phyloP scores from a whole-genome alignment of 208 protist species.

The Balamuthia mandrillaris region DNA sequence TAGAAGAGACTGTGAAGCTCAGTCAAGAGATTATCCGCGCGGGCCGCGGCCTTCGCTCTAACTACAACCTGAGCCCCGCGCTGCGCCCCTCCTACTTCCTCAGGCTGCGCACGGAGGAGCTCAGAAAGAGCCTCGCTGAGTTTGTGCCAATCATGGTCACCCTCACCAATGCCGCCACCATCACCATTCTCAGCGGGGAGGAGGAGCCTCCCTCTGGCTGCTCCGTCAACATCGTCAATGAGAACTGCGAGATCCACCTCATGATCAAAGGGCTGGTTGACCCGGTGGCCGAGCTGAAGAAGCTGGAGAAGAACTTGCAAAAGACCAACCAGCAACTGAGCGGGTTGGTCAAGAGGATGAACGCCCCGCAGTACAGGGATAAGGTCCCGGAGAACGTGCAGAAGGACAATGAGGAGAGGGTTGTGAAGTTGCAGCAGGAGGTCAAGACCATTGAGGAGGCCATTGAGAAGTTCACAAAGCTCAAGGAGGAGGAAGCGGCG shows the following conservation, averaged over 20 bases:
- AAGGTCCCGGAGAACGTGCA: conserved; percentile 37
- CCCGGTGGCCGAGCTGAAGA: conserved; percentile 28
- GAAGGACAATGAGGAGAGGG: conserved; percentile 14
- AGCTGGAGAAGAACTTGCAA: conserved; percentile 43
- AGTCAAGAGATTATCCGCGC: conserved; percentile 25
- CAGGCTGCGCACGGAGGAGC: neutral
- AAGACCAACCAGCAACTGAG: neutral
- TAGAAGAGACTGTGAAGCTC: conserved; percentile 3
- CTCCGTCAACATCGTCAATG: conserved; percentile 40
- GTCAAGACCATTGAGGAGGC: conserved; percentile 38
- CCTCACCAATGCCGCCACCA: neutral
- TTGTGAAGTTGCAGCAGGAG: conserved; percentile 39
- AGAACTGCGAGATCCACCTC: conserved; percentile 25
- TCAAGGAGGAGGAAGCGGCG: conserved; percentile 37
- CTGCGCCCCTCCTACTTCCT: neutral
- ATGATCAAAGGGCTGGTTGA: conserved; percentile 44
- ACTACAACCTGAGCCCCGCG: neutral
- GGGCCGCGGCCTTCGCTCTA: neutral
- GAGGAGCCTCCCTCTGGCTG: conserved; percentile 20
- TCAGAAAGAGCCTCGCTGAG: neutral
- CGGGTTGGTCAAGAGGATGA: neutral
- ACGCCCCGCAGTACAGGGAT: conserved; percentile 19
- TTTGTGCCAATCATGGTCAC: conserved; percentile 18
- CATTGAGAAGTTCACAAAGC: conserved; percentile 33
- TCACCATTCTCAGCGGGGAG: neutral